Evolutionary conservation across 179 eudicot species (phyloP).

Genomic region (Spergularia azorica): DNA sequence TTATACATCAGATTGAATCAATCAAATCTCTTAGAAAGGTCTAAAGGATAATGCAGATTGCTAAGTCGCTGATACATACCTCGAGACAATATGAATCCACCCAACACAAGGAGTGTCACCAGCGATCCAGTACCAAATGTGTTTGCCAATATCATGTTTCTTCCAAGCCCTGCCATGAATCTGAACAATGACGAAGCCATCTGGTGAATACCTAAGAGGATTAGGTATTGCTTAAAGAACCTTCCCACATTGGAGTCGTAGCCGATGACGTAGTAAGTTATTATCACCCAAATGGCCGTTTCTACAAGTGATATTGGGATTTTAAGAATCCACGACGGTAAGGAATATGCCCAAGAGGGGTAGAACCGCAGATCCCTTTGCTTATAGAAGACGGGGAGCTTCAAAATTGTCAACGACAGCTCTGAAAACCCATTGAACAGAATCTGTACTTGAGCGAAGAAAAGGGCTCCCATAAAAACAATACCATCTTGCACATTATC

Average conservation of each 20-base stretch:
- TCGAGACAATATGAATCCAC: slow-evolving; percentile 71
- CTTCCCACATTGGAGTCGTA: slow-evolving; percentile 63
- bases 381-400: slow-evolving; percentile 73
- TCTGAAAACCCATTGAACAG: slow-evolving; percentile 75
- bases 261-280: slow-evolving; percentile 71
- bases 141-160: slow-evolving; percentile 67
- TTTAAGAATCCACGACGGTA: slow-evolving; percentile 69
- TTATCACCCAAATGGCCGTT: slow-evolving; percentile 49
- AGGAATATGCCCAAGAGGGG: slow-evolving; percentile 75
- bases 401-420: slow-evolving; percentile 53
- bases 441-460: slow-evolving; percentile 42
- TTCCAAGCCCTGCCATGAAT: slow-evolving; percentile 57
- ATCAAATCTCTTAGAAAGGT: neutral
- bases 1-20: neutral
- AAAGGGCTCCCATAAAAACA: slow-evolving; percentile 69
- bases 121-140: slow-evolving; percentile 66
- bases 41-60: neutral
- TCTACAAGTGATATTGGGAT: slow-evolving; percentile 62
- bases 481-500: slow-evolving; percentile 40
- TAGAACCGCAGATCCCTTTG: slow-evolving; percentile 73
- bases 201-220: slow-evolving; percentile 52
- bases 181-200: slow-evolving; percentile 67
- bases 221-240: slow-evolving; percentile 52
- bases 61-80: slow-evolving; percentile 33
- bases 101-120: slow-evolving; percentile 56